Conservation (phyloP, 352 stramenopile species). For the Globisporangium irregulare region DNA sequence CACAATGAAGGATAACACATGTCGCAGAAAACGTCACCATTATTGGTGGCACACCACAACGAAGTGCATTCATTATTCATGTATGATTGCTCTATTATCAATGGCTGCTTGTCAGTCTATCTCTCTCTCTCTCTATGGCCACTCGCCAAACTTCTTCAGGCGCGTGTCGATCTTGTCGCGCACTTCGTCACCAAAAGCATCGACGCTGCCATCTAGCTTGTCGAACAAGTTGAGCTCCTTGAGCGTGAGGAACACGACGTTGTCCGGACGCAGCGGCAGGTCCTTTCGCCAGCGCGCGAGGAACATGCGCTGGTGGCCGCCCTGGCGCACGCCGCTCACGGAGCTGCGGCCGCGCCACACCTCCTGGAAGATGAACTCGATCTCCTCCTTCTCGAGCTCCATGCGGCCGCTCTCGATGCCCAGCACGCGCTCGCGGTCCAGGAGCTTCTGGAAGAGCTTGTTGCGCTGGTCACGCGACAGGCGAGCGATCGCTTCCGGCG, state of each 20-base stretch:
- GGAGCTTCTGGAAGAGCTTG: slow-evolving; percentile 81
- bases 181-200: slow-evolving; percentile 66
- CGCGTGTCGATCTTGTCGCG: slow-evolving; percentile 67
- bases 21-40: slow-evolving; percentile 8
- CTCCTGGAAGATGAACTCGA: slow-evolving; percentile 87
- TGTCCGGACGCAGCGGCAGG: slow-evolving; percentile 69
- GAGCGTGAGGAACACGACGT: slow-evolving; percentile 84
- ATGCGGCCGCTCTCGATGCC: slow-evolving; percentile 57
- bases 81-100: neutral
- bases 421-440: slow-evolving; percentile 70
- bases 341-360: slow-evolving; percentile 81
- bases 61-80: neutral
- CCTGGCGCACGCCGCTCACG: slow-evolving; percentile 64
- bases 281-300: slow-evolving; percentile 82
- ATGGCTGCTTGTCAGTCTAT: slow-evolving; percentile 8
- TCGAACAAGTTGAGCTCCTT: slow-evolving; percentile 71
- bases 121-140: slow-evolving; percentile 22
- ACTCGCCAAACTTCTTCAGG: slow-evolving; percentile 59
- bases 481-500: slow-evolving; percentile 57
- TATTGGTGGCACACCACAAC: neutral
- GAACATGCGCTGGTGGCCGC: slow-evolving; percentile 73
- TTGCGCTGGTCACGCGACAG: slow-evolving; percentile 83
- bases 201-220: slow-evolving; percentile 36
- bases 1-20: slow-evolving; percentile 9
- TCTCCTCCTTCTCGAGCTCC: slow-evolving; percentile 79